Percentiles rank a stretch among this genome's conserved stretches.
Conservation (phyloP, 2,329 filamentous ascomycete genomes). For the Coleophoma crateriformis region DNA sequence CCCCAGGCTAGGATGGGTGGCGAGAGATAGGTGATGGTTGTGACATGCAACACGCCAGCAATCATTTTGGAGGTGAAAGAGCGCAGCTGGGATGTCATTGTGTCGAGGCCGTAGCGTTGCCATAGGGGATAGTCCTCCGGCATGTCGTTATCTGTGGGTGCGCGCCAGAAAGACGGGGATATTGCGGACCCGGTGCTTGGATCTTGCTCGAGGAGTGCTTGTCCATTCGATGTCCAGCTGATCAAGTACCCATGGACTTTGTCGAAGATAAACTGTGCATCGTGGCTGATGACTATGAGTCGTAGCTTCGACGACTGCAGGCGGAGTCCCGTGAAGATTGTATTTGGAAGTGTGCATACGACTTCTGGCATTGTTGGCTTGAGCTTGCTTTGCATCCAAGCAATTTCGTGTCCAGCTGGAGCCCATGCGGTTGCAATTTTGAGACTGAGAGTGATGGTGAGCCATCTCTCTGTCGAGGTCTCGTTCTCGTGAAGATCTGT, state of each 20-base stretch:
- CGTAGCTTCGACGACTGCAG: constrained; percentile 13
- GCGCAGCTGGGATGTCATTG: constrained; percentile 39
- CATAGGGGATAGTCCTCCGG: constrained; percentile 50
- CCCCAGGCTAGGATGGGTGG: constrained; percentile 60
- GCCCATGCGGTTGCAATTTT: constrained; percentile 43
- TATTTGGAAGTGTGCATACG: constrained; percentile 9
- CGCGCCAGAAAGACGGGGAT: constrained; percentile 52
- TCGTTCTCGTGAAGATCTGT: constrained; percentile 9
- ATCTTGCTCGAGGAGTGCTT: constrained; percentile 29
- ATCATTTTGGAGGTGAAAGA: constrained; percentile 28
- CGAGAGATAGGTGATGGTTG: constrained; percentile 42
- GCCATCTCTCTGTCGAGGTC: constrained; percentile 32
- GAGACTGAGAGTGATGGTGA: constrained; percentile 40
- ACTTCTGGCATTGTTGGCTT: constrained; percentile 15
- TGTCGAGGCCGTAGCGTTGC: constrained; percentile 44
- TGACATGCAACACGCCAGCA: constrained; percentile 28
- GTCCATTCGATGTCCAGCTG: constrained; percentile 31
- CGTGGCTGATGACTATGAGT: constrained; percentile 24
- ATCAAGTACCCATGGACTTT: constrained; percentile 36
- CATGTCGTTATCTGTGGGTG: constrained; percentile 60
- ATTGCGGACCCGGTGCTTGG: constrained; percentile 32
- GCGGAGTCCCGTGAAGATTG: constrained; percentile 5
- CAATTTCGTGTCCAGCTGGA: constrained; percentile 44
- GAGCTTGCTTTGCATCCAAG: constrained; percentile 45
- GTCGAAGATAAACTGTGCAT: constrained; percentile 39